Base-by-base conservation (phyloP, 306 rosid genomes). In the Lathyrus tuberosus region DNA sequence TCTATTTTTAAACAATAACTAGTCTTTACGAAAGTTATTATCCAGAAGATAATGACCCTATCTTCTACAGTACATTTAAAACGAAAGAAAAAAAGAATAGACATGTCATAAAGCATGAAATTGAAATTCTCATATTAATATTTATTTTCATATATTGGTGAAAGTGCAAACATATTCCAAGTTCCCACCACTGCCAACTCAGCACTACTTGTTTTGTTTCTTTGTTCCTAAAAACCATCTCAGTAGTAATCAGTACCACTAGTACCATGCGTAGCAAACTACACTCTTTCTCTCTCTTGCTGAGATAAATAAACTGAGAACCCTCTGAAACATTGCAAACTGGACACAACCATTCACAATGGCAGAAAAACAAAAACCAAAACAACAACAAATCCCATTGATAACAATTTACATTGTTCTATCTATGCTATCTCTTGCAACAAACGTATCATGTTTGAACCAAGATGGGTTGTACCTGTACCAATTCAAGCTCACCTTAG, bases 401-500 rank as follows among this genome's bases (percentile, higher is more conserved):
- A 11, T 62, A 0, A 20, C 41, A 0, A 11, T 62, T 8, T 42
- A 3, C 68, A 43, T 64, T 64, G 2, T 64, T 2, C 35, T 42
- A 13, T 12, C 18, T 17, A n/a, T 41, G 7, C 18, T 41, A 14
- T 4, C 33, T 0, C 31, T 51, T 0, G 64, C 52, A 3, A 62
- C 69, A 6, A 4, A 4, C 14, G 62, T 65, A 14, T 5, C 62
- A 5, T 74, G 77, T 12, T 83, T 93, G 0, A 90, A 84, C 90
- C 92, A 86, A 52, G 98, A 93, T n/a, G 96, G 94, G 4, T 75
- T 81, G 2, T 69, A 78, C 67, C 96, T 93, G 3, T 76, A 64
- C 22, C 78, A 81, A 31, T 67, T 90, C 48, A 93, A 88, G 49
- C 75, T 41, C 56, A 76, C 89, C 9, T 31, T 93, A 0, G 89